phyloP scores from a whole-genome alignment of 2,329 filamentous ascomycete species.

The Fusarium lateritium region DNA sequence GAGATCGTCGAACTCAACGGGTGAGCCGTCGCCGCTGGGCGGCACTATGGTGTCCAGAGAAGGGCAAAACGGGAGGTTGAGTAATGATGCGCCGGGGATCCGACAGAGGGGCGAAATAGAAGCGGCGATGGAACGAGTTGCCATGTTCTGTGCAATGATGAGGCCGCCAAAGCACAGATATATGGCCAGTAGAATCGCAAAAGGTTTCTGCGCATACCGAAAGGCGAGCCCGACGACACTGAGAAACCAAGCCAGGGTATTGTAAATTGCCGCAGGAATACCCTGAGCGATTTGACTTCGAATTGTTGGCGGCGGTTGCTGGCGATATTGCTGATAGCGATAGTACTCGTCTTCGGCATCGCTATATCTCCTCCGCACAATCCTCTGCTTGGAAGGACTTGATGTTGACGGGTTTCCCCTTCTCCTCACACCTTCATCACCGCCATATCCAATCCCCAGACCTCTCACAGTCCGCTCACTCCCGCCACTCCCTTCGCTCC shows the following conservation, averaged over 20 bases:
- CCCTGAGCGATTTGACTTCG: constrained; percentile 54
- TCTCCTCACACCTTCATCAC: constrained; percentile 50
- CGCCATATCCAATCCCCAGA: constrained; percentile 34
- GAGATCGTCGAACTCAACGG: constrained; percentile 80
- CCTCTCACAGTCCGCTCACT: constrained; percentile 55
- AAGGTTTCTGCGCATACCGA: constrained; percentile 73
- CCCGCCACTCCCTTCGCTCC: constrained; percentile 54
- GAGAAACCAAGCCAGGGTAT: constrained; percentile 63
- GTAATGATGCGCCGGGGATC: constrained; percentile 73
- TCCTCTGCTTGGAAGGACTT: constrained; percentile 48
- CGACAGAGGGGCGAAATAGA: constrained; percentile 79
- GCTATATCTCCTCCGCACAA: constrained; percentile 28
- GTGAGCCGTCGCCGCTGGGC: constrained; percentile 38
- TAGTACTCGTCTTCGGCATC: constrained; percentile 37
- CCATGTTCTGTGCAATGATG: constrained; percentile 72
- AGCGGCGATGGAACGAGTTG: constrained; percentile 71
- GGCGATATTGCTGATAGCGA: constrained; percentile 23
- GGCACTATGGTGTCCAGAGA: constrained; percentile 48
- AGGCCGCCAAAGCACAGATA: constrained; percentile 73
- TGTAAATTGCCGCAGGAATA: constrained; percentile 57
- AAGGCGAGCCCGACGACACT: constrained; percentile 73
- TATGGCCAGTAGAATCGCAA: constrained; percentile 73
- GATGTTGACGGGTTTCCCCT: constrained; percentile 36
- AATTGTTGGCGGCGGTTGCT: constrained; percentile 38
- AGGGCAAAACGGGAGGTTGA: constrained; percentile 76